Conservation (phyloP, 2,329 filamentous ascomycete species). For the Chrysosporium queenslandicum region DNA sequence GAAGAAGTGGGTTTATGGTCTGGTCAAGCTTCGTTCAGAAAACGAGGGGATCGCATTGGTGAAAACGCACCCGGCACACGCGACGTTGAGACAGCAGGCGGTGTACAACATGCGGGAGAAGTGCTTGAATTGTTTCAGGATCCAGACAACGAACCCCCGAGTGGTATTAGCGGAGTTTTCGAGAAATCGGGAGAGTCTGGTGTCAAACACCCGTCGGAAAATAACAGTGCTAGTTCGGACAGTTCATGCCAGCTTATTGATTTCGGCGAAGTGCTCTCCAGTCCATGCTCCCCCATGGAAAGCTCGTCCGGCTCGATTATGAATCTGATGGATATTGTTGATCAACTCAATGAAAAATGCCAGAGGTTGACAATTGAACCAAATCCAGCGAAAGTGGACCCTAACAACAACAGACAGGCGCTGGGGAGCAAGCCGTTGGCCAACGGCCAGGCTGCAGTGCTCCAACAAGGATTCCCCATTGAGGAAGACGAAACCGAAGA, state of each 20-base stretch:
- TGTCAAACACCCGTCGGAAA: not conserved
- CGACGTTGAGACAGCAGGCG: slow-evolving; percentile 27
- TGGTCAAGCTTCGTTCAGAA: slow-evolving; percentile 9
- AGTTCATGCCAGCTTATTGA: slow-evolving; percentile 6
- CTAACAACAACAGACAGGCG: not conserved
- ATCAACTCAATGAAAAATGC: not conserved
- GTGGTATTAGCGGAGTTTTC: slow-evolving; percentile 8
- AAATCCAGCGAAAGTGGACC: not conserved
- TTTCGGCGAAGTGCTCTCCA: not conserved
- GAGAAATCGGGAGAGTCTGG: slow-evolving; percentile 1
- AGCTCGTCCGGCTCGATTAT: not conserved
- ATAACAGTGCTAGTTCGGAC: not conserved
- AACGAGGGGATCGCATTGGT: not conserved
- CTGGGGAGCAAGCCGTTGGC: not conserved
- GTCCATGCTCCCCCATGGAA: not conserved
- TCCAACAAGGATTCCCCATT: not conserved
- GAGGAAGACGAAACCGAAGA: slow-evolving; percentile 6
- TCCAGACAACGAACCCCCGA: slow-evolving; percentile 12
- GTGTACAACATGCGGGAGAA: slow-evolving; percentile 29
- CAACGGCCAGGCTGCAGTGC: not conserved
- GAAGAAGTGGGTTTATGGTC: slow-evolving; percentile 7
- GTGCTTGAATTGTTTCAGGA: slow-evolving; percentile 26
- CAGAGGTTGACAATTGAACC: not conserved
- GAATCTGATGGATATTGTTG: slow-evolving; percentile 8
- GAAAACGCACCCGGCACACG: not conserved